These are phyloP conservation scores for Acacia crassicarpa DNA, from an alignment of 306 rosid species.

Conservation along the genomic window DNA sequence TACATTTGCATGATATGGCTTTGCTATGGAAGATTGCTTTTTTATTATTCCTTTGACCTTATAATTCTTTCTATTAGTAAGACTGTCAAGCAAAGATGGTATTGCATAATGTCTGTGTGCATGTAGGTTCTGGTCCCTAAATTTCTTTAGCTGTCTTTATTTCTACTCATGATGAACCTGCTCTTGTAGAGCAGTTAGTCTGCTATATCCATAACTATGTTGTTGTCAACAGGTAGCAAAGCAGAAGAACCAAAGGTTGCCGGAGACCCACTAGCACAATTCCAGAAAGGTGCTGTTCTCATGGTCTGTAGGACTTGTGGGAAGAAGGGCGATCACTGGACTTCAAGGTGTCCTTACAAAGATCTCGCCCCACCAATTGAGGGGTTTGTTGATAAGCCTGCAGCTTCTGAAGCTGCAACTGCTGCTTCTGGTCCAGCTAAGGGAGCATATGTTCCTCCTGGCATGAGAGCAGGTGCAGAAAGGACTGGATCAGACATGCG, in stretches of 20 bases:
- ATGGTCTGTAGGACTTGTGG: slow-evolving; percentile 95
- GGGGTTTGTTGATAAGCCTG: slow-evolving; percentile 60
- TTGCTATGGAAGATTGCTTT: background rate
- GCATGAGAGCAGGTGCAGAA: slow-evolving; percentile 75
- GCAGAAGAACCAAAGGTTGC: slow-evolving; percentile 68
- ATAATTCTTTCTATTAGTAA: background rate
- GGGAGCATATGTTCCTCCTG: slow-evolving; percentile 83
- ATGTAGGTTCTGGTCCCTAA: background rate
- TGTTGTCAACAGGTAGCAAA: slow-evolving; percentile 60
- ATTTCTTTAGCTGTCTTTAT: background rate
- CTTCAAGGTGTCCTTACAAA: slow-evolving; percentile 90
- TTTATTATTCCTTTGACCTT: background rate
- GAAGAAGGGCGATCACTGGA: slow-evolving; percentile 98
- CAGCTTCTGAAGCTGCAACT: slow-evolving; percentile 40
- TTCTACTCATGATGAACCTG: background rate
- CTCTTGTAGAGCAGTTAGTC: background rate
- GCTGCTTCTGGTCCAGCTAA: slow-evolving; percentile 51
- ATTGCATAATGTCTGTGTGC: background rate
- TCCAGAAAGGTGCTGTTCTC: slow-evolving; percentile 76
- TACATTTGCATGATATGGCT: background rate
- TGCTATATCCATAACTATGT: slow-evolving; percentile 3
- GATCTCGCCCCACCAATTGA: slow-evolving; percentile 73
- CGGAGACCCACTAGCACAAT: slow-evolving; percentile 58
- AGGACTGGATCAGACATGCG: slow-evolving; percentile 82
- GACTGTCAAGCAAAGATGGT: background rate